Evolutionary conservation across 345 rosid species (phyloP).

Genomic region (Mallotus nudiflorus): DNA sequence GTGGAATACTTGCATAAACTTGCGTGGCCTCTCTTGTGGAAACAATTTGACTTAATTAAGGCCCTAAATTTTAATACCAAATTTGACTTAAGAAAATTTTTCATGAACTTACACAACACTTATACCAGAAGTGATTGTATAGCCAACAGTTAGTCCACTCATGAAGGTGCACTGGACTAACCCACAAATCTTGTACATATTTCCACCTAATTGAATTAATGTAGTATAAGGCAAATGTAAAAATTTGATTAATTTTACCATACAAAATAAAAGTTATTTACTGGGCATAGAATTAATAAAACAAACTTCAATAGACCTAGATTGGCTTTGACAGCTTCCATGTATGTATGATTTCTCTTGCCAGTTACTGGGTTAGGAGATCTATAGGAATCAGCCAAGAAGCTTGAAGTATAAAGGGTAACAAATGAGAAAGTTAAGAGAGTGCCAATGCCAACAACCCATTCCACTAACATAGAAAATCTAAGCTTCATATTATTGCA

Average conservation of each 20-base stretch:
- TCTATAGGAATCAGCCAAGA: slow-evolving; percentile 25
- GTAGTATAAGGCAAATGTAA: not conserved
- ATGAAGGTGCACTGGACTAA: slow-evolving; percentile 4
- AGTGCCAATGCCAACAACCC: slow-evolving; percentile 18
- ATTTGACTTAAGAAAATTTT: no score
- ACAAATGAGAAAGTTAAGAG: slow-evolving; percentile 14
- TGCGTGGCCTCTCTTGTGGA: slow-evolving; percentile 5
- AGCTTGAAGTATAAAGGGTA: slow-evolving; percentile 15
- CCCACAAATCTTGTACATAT: slow-evolving; percentile 14
- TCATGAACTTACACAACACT: slow-evolving; percentile 20
- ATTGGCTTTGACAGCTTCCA: slow-evolving; percentile 15
- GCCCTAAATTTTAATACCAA: slow-evolving; percentile 4
- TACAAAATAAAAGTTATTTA: no score
- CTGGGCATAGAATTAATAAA: not conserved
- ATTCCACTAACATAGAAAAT: slow-evolving; percentile 26
- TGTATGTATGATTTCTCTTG: slow-evolving; percentile 4
- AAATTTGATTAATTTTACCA: no score
- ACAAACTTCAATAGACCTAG: not conserved
- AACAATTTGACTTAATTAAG: not conserved
- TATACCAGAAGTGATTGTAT: slow-evolving; percentile 8
- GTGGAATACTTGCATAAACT: slow-evolving; percentile 6
- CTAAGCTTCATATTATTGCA: slow-evolving; percentile 26
- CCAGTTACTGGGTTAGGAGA: slow-evolving; percentile 10
- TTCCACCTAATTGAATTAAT: slow-evolving; percentile 1
- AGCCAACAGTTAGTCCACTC: slow-evolving; percentile 9